phyloP scores from a whole-genome alignment of 495 filamentous ascomycete species.

The Mytilinidion resinicola region DNA sequence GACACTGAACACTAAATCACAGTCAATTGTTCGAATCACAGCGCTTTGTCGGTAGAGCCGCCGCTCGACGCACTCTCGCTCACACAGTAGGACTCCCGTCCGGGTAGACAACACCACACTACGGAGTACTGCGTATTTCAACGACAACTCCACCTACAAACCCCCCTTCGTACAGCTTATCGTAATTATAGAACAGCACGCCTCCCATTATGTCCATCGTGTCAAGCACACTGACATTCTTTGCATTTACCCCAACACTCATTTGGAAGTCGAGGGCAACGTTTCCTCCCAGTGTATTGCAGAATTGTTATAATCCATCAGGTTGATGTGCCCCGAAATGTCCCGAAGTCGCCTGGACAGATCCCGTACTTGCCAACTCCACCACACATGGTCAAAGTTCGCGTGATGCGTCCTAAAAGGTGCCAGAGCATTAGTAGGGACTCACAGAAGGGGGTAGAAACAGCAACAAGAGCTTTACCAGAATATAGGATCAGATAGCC shows the following conservation, averaged over 20 bases:
- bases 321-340: background rate
- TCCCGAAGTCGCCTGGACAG: background rate
- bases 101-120: too few relatives aligned
- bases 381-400: constrained; percentile 4
- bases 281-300: background rate
- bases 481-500: background rate
- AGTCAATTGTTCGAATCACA: too few relatives aligned
- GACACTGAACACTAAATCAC: too few relatives aligned
- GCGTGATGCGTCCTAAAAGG: background rate
- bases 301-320: background rate
- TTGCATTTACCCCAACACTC: background rate
- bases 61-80: too few relatives aligned
- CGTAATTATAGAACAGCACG: constrained; percentile 3
- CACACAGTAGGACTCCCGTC: too few relatives aligned
- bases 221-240: background rate
- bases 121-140: too few relatives aligned
- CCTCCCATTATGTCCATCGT: constrained; percentile 1
- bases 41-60: too few relatives aligned
- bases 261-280: background rate
- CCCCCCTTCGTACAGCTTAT: background rate
- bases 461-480: background rate
- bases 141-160: too few relatives aligned
- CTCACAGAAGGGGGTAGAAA: too few relatives aligned
- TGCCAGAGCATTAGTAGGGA: too few relatives aligned
- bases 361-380: constrained; percentile 36